Percentiles rank a stretch among this genome's conserved stretches.
Conservation (phyloP, 305 asterid species). For the Fraxinus latifolia region DNA sequence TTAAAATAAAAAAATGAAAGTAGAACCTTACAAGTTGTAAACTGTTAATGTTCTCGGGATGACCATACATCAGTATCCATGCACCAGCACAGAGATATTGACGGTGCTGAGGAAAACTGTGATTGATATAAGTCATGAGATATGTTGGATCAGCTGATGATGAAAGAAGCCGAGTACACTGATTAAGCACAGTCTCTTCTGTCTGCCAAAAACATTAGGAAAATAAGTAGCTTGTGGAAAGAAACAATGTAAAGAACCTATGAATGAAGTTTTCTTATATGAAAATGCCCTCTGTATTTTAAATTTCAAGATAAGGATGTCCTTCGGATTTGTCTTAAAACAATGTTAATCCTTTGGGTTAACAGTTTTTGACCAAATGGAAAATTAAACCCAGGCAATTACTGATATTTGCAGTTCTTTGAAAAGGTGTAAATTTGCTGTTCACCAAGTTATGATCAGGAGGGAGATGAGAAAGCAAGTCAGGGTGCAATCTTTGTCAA, state of each 20-base stretch:
- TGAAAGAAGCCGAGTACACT: constrained; percentile 91
- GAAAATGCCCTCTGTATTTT: not conserved
- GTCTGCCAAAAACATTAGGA: constrained; percentile 53
- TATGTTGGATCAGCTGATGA: constrained; percentile 81
- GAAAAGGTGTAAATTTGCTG: not conserved
- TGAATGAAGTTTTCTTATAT: not conserved
- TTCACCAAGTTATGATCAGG: not conserved
- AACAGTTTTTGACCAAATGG: not conserved
- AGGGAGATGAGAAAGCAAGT: not conserved
- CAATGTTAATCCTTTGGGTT: not conserved
- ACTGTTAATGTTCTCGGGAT: constrained; percentile 87
- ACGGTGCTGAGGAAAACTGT: constrained; percentile 84
- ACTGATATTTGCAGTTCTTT: not conserved
- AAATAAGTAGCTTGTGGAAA: constrained; percentile 8
- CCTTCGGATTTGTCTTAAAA: not conserved
- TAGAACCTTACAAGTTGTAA: constrained; percentile 67
- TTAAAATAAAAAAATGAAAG: not conserved
- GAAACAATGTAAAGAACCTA: constrained; percentile 9
- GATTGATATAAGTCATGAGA: constrained; percentile 73
- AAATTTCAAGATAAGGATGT: not conserved
- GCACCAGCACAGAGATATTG: constrained; percentile 96
- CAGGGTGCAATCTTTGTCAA: not conserved
- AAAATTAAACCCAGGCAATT: not conserved
- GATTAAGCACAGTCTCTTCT: constrained; percentile 84
- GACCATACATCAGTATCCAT: constrained; percentile 89